These are phyloP conservation scores for Orobanche coerulescens DNA, from an alignment of 257 asterid species.

Conservation along the genomic window DNA sequence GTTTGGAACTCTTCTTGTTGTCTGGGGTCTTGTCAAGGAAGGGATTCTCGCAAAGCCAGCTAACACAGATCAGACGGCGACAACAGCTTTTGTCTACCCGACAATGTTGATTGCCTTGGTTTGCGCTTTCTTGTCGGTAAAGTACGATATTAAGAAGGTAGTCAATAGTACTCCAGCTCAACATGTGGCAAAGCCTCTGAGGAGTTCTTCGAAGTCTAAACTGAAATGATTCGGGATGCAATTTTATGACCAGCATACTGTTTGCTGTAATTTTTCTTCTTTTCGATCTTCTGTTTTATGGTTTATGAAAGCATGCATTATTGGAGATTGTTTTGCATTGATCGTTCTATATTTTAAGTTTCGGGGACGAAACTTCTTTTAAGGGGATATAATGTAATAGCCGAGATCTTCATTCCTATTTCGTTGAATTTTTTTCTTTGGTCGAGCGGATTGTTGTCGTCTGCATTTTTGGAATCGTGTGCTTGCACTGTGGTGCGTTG, in stretches of 20 bases:
- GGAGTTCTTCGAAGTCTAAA: conserved; percentile 67
- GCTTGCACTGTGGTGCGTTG: no score
- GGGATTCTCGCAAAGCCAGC: conserved; percentile 76
- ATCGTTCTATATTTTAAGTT: no score
- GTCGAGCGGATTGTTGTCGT: no score
- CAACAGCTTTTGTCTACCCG: conserved; percentile 74
- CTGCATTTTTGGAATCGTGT: no score
- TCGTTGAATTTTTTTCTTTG: no score
- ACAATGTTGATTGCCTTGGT: conserved; percentile 78
- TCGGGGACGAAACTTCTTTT: no score
- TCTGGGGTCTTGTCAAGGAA: conserved; percentile 97
- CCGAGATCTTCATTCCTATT: no score
- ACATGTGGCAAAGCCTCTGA: conserved; percentile 68
- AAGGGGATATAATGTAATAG: no score
- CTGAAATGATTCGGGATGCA: conserved; percentile 38
- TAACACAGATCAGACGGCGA: conserved; percentile 45
- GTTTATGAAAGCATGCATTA: no score
- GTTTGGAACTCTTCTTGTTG: conserved; percentile 80
- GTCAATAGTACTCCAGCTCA: conserved; percentile 38
- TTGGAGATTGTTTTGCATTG: no score
- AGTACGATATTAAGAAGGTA: conserved; percentile 61
- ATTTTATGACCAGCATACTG: not conserved
- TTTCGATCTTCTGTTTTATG: not conserved
- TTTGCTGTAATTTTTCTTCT: not conserved
- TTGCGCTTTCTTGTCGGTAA: conserved; percentile 72